phyloP scores from a whole-genome alignment of 345 rosid genomes.

The Citrus cavaleriei region DNA sequence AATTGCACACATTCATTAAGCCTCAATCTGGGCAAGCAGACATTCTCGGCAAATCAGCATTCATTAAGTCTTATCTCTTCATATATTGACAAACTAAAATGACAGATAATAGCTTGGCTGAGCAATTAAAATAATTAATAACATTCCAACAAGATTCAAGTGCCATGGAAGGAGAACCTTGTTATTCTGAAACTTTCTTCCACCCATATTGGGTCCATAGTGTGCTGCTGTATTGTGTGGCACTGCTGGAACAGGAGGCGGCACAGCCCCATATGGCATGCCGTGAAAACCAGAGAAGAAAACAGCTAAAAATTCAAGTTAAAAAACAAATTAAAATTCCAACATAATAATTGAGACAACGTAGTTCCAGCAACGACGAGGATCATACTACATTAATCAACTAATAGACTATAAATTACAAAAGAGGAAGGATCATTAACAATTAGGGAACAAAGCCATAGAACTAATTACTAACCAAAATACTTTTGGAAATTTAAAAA shows the following conservation, averaged over 20 bases:
- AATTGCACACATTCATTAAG: neutral
- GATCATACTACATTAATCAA: neutral
- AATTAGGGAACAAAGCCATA: neutral
- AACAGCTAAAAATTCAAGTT: conserved; percentile 63
- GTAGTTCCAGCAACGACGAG: neutral
- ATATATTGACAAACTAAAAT: conserved; percentile 8
- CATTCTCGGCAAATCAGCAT: neutral
- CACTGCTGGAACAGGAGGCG: conserved; percentile 80
- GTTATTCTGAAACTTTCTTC: conserved; percentile 74
- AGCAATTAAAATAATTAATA: conserved; percentile 8
- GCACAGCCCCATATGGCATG: conserved; percentile 55
- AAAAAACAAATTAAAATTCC: conserved; percentile 20
- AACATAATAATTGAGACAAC: neutral
- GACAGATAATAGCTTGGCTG: neutral
- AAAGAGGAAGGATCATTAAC: neutral
- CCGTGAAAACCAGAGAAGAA: conserved; percentile 71
- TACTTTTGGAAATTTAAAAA: neutral
- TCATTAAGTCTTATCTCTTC: neutral
- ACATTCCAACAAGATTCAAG: conserved; percentile 15
- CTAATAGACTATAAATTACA: neutral
- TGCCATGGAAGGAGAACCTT: conserved; percentile 51
- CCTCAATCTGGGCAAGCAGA: neutral
- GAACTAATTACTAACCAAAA: neutral
- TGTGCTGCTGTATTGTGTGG: conserved; percentile 53
- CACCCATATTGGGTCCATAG: conserved; percentile 72